A percentile compares a stretch with the other conserved stretches of the same genome.
Conservation (phyloP, 148 eudicot species). For the Vaccinium vitisidaea region DNA sequence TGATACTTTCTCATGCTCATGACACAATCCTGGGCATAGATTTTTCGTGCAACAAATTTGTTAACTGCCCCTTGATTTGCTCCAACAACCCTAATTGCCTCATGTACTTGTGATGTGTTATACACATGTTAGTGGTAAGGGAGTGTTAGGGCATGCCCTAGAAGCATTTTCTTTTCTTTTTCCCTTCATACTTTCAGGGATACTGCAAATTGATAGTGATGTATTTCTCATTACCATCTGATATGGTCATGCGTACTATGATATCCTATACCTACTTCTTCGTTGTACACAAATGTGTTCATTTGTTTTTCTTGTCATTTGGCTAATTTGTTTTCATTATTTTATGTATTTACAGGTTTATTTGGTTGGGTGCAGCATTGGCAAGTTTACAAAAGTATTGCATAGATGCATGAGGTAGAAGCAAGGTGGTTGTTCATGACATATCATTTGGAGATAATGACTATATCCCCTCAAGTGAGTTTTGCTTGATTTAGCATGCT, state of each 20-base stretch:
- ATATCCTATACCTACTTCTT: too few relatives aligned
- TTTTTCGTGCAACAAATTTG: too few relatives aligned
- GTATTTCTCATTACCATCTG: too few relatives aligned
- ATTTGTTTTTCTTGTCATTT: not conserved
- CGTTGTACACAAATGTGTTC: not conserved
- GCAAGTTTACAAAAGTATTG: not conserved
- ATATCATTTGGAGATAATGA: not conserved
- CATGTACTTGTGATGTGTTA: not conserved
- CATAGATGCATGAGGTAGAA: not conserved
- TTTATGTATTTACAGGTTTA: not conserved
- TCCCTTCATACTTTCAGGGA: too few relatives aligned
- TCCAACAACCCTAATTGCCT: not conserved
- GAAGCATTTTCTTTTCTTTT: too few relatives aligned
- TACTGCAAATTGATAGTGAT: too few relatives aligned
- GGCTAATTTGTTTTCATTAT: not conserved
- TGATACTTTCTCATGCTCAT: too few relatives aligned
- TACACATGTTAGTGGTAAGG: not conserved
- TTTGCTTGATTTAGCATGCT: not conserved
- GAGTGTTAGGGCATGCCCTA: too few relatives aligned
- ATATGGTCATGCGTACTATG: too few relatives aligned
- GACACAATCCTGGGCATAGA: too few relatives aligned
- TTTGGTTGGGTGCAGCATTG: not conserved
- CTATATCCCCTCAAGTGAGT: not conserved
- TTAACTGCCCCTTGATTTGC: not conserved
- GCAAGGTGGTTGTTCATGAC: not conserved